Base-by-base conservation (phyloP, 2,329 filamentous ascomycete genomes). In the Coniochaeta sp. region DNA sequence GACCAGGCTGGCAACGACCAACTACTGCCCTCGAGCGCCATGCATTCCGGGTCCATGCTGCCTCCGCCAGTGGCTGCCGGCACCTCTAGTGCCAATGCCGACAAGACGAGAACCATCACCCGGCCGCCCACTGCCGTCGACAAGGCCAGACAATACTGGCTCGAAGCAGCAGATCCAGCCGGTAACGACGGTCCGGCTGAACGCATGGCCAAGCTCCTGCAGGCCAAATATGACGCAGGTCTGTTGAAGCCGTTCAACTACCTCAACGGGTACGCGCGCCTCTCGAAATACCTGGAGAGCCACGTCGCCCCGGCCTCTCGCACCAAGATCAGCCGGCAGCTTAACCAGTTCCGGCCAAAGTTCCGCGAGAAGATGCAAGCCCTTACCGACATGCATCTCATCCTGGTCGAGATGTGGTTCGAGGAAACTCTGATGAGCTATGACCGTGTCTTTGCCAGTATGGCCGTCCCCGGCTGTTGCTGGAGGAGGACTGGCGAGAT, bases 381-480 rank as follows among this genome's bases (percentile, higher is more conserved):
- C 30, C 75, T 97, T 64, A 96, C 89, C 2, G 94, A 99, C 68
- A 88, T 96, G 66, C 90, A 99, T 68, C 81, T 99, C 24, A 86
- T 97, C 26, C 83, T 91, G 53, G 92, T 97, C 10, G 94, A 99
- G 71, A 96, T 97, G 90, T 97, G 94, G 92, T 97, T 99, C 64
- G 94, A 99, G 69, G 84, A 87, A 62, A 94, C 89, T 57, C 72
- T 99, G 60, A 94, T 97, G 87, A 94, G 97, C 65, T 97, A 97
- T 62, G 94, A 99, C 64, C 89, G 94, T 28, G 91, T 99, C 1
- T 99, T 99, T 72, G 94, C 94, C 2, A 95, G 91, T 67, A 99
- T 99, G 94, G 94, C 94, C 2, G 92, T 99, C 56, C 94, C 94
- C 0, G 94, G 94, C 13, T 99, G 94, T 69, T 95, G 92, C 67